Evolutionary conservation across 2,329 filamentous ascomycete genomes (phyloP), one percentile per base, ranked within the genome.

Genomic region (Amylocarpus encephaloides): DNA sequence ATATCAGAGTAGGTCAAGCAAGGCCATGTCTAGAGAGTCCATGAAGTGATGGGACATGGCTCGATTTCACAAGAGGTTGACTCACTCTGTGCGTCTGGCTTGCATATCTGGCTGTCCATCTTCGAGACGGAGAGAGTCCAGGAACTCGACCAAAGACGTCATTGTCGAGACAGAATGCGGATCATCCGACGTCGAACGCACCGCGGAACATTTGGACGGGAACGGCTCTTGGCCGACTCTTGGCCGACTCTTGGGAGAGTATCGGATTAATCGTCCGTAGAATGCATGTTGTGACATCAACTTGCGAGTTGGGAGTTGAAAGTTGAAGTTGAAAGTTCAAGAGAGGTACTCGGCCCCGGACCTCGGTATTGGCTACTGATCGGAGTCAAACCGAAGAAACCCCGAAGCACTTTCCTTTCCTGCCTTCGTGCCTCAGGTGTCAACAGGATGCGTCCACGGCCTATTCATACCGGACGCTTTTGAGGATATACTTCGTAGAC

Each of bases 31-130:
- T 29, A 12, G 11, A 26, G 10, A 29, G 35, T 29, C 19, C 11
- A n/a, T 36, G 15, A 2, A 2, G 36, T 32, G 13, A 39, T 16
- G 16, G 16, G 5, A 40, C 38, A 19, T 13, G n/a, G 5, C 18
- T 40, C 10, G 11, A 16, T 7, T 19, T 16, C 11, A 11, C n/a
- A 11, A 46, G 44, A 19, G 7, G 13, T 16, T 16, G 12, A 58
- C 56, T 42, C 51, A 60, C 58, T 57, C 54, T 50, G 18, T 22
- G 40, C 36, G 51, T 29, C 58, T 52, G 6, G 50, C 51, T 16
- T 44, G 30, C 6, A 50, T n/a, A 42, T 61, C 54, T 34, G 49
- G 39, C 6, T 29, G 18, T 6, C 54, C 57, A 46, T 56, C 34
- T 30, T 53, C 50, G 13, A 46, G 32, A 12, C 36, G 43, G 36